phyloP scores from a whole-genome alignment of 805 yeast species.

The Suhomyces sp. region DNA sequence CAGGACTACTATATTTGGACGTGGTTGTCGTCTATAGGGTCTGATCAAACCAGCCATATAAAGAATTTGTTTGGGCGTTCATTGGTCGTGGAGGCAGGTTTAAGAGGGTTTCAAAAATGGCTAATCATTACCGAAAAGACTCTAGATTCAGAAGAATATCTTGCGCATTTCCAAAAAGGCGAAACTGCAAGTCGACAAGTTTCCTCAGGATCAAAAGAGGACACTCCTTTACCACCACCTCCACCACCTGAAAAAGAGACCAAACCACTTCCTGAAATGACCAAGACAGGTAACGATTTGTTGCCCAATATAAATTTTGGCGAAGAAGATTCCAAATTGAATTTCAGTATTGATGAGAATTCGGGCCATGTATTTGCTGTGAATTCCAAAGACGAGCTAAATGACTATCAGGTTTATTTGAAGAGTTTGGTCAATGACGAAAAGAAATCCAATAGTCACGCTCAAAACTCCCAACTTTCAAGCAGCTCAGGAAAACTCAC shows the following conservation, averaged over 20 bases:
- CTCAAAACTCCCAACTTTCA: neutral
- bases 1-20: conserved; percentile 92
- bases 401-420: conserved; percentile 23
- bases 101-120: conserved; percentile 79
- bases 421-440: conserved; percentile 12
- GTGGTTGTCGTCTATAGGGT: conserved; percentile 75
- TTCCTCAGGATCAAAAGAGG: conserved; percentile 8
- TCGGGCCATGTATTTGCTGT: conserved; percentile 5
- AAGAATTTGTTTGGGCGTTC: conserved; percentile 78
- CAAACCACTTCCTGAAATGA: neutral
- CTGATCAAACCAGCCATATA: conserved; percentile 64
- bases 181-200: conserved; percentile 2
- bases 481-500: neutral
- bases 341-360: conserved; percentile 5
- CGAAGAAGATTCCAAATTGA: conserved; percentile 19
- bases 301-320: conserved; percentile 20
- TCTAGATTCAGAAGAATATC: conserved; percentile 36
- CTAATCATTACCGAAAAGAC: conserved; percentile 68
- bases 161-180: conserved; percentile 17
- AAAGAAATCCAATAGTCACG: neutral
- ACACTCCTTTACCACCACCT: conserved; percentile 14
- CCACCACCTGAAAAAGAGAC: conserved; percentile 15
- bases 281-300: conserved; percentile 14
- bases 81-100: conserved; percentile 74
- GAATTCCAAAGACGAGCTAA: neutral